phyloP scores from a whole-genome alignment of 1,284 basidiomycete species.

The Ganoderma resinaceum region DNA sequence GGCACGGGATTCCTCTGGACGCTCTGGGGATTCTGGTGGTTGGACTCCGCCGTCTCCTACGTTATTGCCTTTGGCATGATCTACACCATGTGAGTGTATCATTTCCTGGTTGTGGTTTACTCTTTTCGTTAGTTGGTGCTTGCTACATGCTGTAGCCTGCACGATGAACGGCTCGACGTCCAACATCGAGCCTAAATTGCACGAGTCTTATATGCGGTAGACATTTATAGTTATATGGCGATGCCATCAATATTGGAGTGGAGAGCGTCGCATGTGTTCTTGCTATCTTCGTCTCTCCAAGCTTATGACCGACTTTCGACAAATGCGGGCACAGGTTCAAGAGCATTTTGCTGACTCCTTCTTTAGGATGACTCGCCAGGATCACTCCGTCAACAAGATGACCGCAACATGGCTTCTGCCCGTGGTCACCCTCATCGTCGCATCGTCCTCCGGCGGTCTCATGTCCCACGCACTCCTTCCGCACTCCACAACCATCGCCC shows the following conservation, averaged over 20 bases:
- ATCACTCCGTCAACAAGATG: slow-evolving; percentile 53
- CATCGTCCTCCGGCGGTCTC: slow-evolving; percentile 63
- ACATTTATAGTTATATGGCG: background rate
- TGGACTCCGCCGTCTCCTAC: slow-evolving; percentile 55
- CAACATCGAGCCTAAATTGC: background rate
- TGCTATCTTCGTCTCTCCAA: background rate
- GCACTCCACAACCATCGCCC: slow-evolving; percentile 50
- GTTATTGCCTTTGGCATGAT: slow-evolving; percentile 61
- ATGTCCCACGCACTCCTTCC: slow-evolving; percentile 51
- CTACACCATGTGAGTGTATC: slow-evolving; percentile 54
- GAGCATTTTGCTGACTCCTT: background rate
- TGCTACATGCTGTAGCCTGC: background rate
- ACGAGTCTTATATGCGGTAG: background rate
- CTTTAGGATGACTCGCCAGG: slow-evolving; percentile 58
- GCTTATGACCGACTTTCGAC: background rate
- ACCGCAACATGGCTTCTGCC: slow-evolving; percentile 66
- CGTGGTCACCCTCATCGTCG: slow-evolving; percentile 67
- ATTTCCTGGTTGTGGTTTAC: background rate
- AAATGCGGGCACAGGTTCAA: background rate
- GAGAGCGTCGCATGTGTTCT: background rate
- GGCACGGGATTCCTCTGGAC: slow-evolving; percentile 54
- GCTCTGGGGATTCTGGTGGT: slow-evolving; percentile 71
- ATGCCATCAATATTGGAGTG: background rate
- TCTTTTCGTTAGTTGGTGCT: background rate
- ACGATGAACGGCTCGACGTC: background rate